These are phyloP conservation scores for Moesziomyces sp. DNA, from an alignment of 1,284 basidiomycete species.

Conservation along the genomic window DNA sequence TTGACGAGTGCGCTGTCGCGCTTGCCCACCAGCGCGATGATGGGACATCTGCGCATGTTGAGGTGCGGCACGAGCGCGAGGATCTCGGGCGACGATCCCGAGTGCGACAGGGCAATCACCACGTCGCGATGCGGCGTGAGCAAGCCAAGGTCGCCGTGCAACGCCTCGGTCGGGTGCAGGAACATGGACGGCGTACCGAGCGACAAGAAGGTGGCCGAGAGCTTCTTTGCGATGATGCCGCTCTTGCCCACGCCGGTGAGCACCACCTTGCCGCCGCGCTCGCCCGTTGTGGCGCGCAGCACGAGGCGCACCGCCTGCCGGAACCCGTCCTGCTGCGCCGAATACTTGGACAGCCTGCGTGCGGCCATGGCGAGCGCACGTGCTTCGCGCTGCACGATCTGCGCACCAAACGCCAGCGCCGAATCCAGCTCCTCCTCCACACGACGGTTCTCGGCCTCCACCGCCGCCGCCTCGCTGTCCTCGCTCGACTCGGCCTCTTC, in stretches of 20 bases:
- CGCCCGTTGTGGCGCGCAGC: constrained; percentile 41
- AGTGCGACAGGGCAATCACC: constrained; percentile 68
- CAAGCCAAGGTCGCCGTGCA: constrained; percentile 69
- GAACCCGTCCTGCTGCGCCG: constrained; percentile 41
- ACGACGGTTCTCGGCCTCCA: constrained; percentile 34
- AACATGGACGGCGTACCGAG: constrained; percentile 68
- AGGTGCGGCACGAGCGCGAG: constrained; percentile 66
- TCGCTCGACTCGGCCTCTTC: constrained; percentile 22
- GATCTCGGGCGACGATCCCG: constrained; percentile 68
- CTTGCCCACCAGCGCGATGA: constrained; percentile 67
- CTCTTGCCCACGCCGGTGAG: constrained; percentile 69
- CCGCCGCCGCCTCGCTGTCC: constrained; percentile 31
- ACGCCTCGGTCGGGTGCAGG: constrained; percentile 68
- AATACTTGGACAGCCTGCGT: constrained; percentile 35
- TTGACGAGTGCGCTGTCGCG: constrained; percentile 63
- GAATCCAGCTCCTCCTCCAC: constrained; percentile 42
- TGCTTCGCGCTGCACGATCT: constrained; percentile 47
- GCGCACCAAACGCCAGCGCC: constrained; percentile 34
- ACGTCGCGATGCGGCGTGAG: constrained; percentile 66
- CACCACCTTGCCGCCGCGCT: constrained; percentile 67
- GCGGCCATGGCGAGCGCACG: constrained; percentile 46
- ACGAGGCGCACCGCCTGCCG: constrained; percentile 49
- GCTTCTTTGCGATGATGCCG: constrained; percentile 64
- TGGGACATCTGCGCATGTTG: constrained; percentile 59
- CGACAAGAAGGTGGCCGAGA: constrained; percentile 57